Evolutionary conservation across 2,329 filamentous ascomycete genomes (phyloP), one percentile per base, ranked within the genome.

Genomic region (Phialocephala sp.): DNA sequence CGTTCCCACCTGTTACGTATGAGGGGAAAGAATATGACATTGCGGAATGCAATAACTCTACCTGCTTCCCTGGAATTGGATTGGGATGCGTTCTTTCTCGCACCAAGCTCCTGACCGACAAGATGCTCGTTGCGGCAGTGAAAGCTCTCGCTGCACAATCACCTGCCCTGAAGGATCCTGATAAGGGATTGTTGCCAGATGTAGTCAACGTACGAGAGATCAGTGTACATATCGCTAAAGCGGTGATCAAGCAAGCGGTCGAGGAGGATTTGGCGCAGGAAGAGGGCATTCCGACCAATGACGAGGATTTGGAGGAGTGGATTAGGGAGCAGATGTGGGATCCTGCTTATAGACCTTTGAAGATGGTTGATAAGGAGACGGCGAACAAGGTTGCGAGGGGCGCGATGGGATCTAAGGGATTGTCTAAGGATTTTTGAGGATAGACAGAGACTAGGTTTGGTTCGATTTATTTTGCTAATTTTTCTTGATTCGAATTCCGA

Each of bases 11-110:
- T 0, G 91, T 95, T 15, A 85, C 85, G 59, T 87, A 85, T 82
- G 76, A 80, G 11, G 84, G 82, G 0, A 60, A 73, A 0, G 81
- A 84, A 8, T 80, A 84, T 65, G 78, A 83, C 35, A 75, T 85
- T 74, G 92, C 92, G 27, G 93, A 97, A 77, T 97, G 93, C 80
- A 97, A 97, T 80, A 97, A 97, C 79, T 91, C 88, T 0, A 91
- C 91, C 39, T 90, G 90, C 18, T 97, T 96, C 77, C 93, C 93
- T 0, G 92, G 92, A 0, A 94, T 97, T 65, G 93, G 92, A 0
- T 87, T 97, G 0, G 93, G 92, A 12, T 86, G 86, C 8, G 86
- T 97, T 0, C 84, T 97, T 1, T 89, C 84, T 32, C 87, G 91
- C 15, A 83, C 90, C 2, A 83, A 80, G 14, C 82, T 88, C 0